Base-by-base conservation (phyloP, 768 basidiomycete species). In the Tubosaeta sp. region DNA sequence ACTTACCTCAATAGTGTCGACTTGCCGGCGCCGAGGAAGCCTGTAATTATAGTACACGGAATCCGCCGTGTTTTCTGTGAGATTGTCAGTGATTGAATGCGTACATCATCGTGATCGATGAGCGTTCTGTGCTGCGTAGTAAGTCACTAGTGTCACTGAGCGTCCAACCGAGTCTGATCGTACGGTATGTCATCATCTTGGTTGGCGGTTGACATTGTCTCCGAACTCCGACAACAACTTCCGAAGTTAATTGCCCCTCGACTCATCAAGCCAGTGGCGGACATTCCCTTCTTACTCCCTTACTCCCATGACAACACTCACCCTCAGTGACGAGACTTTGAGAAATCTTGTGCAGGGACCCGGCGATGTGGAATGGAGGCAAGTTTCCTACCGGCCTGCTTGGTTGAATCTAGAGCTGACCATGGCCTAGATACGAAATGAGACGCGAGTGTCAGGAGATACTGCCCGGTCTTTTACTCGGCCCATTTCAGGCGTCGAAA, bases 11-110 rank as follows among this genome's bases (percentile, higher is more conserved):
- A 79, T 32, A 97, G 72, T 0, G 95, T 97, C 3, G 91, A 93
- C 71, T 98, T 98, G 43, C 95, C 95, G 16, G 88, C 88, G 45
- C 95, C 95, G 3, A 98, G 81, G 62, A 95, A 97, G 14, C 95
- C 95, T 49, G 89, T 94, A 51, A 98, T 89, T 51, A 98, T 88
- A 5, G 95, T 97, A 25, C 97, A 79, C 4, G 95, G 95, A 1
- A 95, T 86, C 48, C 72, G 72, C 26, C 55, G 56, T 17, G 63
- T n/a, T 12, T 59, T 50, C 35, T 59, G 59, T n/a, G 22, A 42
- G 39, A 48, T 39, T 17, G 37, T 25, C 2, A 8, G 14, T 26
- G 41, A 26, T 48, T 46, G 35, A 1, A 31, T 12, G 12, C 43
- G n/a, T 8, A 16, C 37, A 4, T 16, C 29, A 22, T 49, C 57